Base-by-base conservation (phyloP, 192 early-diverging fungal genomes). In the Pilaira anomala region DNA sequence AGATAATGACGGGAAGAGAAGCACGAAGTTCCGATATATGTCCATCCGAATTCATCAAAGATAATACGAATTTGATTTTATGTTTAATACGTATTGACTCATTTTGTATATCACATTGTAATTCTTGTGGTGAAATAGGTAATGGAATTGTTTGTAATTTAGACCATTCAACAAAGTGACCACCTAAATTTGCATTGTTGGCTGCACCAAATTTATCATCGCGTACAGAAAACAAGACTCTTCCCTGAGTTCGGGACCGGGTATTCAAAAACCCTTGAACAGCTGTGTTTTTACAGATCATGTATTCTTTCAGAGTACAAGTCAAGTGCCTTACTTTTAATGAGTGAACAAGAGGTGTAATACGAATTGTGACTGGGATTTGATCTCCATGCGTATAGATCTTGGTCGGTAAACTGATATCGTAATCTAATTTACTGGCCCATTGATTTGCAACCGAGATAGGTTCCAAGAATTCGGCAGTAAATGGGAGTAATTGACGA, bases 241-340 rank as follows among this genome's bases (percentile, higher is more conserved):
- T 30, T 11, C 66, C 42, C 50, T 64, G 54, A 7, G 59, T 33
- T 45, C 51, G 46, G 29, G 66, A 22, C 22, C 50, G 24, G 19
- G 39, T 39, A 39, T 49, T 24, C 1, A 67, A 44, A 18, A 62
- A 50, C 18, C 74, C 76, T 46, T 46, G 1, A 24, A 0, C 3
- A 33, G 29, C 48, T 0, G 62, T 26, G 52, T 67, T 71, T 25
- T 72, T 67, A 66, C 78, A 83, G 0, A 81, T 72, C 22, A 74
- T 58, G 42, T 81, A 84, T 67, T 87, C 86, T 25, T 82, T 84
- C 50, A 87, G 66, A 7, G 72, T 54, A 44, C 76, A 77, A n/a
- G 73, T 71, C 5, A 81, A 67, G 2, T 76, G 49, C 18, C 76
- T 56, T 3, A 84, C 66, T 41, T 55, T 68, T 14, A 87, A 19